Base-by-base conservation (phyloP, 2,329 filamentous ascomycete genomes). In the Fusarium pininemorale region DNA sequence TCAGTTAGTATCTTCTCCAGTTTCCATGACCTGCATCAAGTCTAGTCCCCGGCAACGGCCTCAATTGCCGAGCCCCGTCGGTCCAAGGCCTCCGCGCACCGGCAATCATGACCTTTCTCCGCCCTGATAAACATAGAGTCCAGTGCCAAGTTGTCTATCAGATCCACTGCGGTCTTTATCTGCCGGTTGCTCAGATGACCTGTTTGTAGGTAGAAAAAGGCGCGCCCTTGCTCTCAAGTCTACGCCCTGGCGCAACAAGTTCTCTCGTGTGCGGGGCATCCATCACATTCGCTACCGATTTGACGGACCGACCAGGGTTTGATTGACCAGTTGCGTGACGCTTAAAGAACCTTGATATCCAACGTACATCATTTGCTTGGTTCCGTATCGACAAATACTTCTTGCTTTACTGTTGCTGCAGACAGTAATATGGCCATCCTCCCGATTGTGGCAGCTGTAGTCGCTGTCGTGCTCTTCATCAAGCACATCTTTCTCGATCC, bases 401-500 rank as follows among this genome's bases (percentile, higher is more conserved):
- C 11, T 13, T 4, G 2, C 24, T 26, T 26, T 8, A 8, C 16
- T 45, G 24, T 45, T 2, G 16, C 24, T 20, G 5, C 10, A 20
- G 16, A 16, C 13, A 12, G 10, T 3, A 20, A 45, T 20, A 45
- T 45, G 42, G 42, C 56, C 0, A 38, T 69, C 5, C 42, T 69
- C 7, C 64, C 56, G 5, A 32, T 69, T 0, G 66, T 32, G 5
- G 35, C 55, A 15, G 66, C 56, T 10, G 26, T 45, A 3, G 0
- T 69, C 4, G 64, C 64, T 38, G 51, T 59, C 12, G 59, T 48
- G 14, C 41, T 70, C 26, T 41, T 70, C 26, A 6, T 71, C 22
- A 67, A 63, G 28, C 54, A 71, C 28, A 37, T 67, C 14, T 38
- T 71, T 7, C 26, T 71, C 8, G 67, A 71, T 7, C 68, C 69